Percentiles rank a stretch among this genome's conserved stretches.
These are phyloP conservation scores for Colletotrichum costaricense DNA, from an alignment of 2,329 filamentous ascomycete genomes.

Conservation along the genomic window DNA sequence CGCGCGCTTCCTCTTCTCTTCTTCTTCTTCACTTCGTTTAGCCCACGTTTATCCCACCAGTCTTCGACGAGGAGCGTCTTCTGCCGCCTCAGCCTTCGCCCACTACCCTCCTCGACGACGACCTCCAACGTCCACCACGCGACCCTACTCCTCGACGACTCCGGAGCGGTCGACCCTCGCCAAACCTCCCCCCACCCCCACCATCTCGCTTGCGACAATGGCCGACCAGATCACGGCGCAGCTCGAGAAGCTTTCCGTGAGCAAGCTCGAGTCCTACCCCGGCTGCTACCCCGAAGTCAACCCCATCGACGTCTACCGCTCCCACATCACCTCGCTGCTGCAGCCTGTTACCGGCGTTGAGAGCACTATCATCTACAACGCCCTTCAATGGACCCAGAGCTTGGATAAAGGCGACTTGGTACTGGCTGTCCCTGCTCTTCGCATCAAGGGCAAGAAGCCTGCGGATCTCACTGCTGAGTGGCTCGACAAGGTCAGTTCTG, in stretches of 20 bases:
- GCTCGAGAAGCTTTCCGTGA: conserved; percentile 49
- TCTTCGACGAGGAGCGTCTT: conserved; percentile 25
- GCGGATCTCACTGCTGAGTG: conserved; percentile 71
- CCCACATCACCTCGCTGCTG: conserved; percentile 78
- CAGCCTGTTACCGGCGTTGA: conserved; percentile 78
- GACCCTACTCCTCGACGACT: conserved; percentile 11
- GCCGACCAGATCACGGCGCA: conserved; percentile 47
- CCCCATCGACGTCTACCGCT: conserved; percentile 82
- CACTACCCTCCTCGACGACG: not conserved
- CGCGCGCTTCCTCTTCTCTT: conserved; percentile 25
- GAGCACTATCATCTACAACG: conserved; percentile 76
- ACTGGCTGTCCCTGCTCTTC: conserved; percentile 81
- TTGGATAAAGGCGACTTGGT: conserved; percentile 87
- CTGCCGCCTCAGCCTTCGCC: not conserved
- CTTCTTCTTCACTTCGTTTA: conserved; percentile 30
- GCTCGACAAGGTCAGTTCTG: conserved; percentile 63
- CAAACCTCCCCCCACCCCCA: conserved; percentile 21
- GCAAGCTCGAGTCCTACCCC: conserved; percentile 57
- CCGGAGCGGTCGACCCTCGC: conserved; percentile 8
- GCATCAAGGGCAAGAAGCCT: conserved; percentile 78
- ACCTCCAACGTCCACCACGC: conserved; percentile 1
- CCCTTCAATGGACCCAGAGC: conserved; percentile 81
- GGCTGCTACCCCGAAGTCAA: conserved; percentile 76
- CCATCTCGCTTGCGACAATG: conserved; percentile 38
- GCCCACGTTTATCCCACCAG: conserved; percentile 7